Conservation (phyloP, 2,329 filamentous ascomycete species). For the Magnaporthales sp. region DNA sequence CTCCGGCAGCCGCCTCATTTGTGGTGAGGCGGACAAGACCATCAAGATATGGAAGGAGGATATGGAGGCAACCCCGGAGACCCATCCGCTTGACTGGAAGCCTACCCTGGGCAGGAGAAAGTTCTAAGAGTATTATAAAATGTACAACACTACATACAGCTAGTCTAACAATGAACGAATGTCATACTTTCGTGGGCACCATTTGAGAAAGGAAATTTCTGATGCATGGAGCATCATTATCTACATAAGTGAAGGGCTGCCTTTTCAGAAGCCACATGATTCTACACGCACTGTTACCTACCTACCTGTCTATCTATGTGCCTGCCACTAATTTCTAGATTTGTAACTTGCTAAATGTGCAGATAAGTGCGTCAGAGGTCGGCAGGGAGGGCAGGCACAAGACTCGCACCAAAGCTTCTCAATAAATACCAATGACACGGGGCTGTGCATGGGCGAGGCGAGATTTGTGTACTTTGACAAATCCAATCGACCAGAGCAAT, state of each 20-base stretch:
- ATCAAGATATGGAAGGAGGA: slow-evolving; percentile 98
- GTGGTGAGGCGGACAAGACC: slow-evolving; percentile 94
- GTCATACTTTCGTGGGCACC: neutral
- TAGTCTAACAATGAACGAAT: neutral
- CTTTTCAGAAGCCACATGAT: too few species aligned
- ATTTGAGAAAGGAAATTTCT: neutral
- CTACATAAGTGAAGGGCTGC: neutral
- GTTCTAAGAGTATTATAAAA: slow-evolving; percentile 39
- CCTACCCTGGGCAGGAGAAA: slow-evolving; percentile 71
- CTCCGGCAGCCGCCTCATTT: slow-evolving; percentile 82
- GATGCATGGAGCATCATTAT: neutral
- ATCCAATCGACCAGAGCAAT: neutral
- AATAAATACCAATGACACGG: neutral
- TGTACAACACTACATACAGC: neutral
- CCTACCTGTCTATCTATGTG: too few species aligned
- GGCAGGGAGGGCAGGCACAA: neutral
- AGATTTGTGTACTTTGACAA: neutral
- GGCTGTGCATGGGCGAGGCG: neutral
- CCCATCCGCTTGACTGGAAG: slow-evolving; percentile 88
- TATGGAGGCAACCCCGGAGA: slow-evolving; percentile 80
- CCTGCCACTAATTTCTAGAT: too few species aligned
- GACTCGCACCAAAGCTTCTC: neutral
- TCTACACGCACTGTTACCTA: too few species aligned
- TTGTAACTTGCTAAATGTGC: neutral
- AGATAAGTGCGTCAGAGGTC: neutral